Conservation (phyloP, 441 rosid genomes). For the Gossypium davidsonii region DNA sequence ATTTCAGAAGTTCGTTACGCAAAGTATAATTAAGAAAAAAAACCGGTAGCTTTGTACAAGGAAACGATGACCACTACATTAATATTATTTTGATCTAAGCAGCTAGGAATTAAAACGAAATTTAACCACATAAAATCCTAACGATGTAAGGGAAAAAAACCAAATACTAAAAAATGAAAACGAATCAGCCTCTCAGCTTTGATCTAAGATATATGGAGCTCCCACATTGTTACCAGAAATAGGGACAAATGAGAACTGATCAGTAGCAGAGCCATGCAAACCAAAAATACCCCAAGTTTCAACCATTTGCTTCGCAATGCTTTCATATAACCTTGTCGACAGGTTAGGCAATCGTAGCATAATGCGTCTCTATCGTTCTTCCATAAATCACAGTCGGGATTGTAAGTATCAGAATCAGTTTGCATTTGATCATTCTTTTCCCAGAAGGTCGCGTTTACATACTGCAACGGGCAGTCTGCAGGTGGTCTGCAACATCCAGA, state of each 20-base stretch:
- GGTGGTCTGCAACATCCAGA: constrained; percentile 79
- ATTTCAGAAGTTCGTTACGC: neutral
- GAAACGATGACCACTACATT: neutral
- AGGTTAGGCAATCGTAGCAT: constrained; percentile 58
- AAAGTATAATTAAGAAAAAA: neutral
- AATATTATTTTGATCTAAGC: neutral
- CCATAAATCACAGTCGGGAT: constrained; percentile 54
- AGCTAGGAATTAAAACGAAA: neutral
- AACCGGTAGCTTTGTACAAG: neutral
- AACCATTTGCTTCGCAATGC: constrained; percentile 55
- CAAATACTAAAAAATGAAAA: neutral
- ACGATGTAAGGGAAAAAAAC: neutral
- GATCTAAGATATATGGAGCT: constrained; percentile 15
- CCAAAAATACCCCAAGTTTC: constrained; percentile 59
- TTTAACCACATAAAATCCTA: neutral
- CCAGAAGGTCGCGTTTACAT: constrained; percentile 65
- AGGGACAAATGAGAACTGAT: constrained; percentile 43
- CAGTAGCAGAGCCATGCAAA: constrained; percentile 49
- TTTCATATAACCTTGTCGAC: constrained; percentile 47
- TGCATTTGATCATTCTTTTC: constrained; percentile 9
- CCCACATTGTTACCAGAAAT: constrained; percentile 54
- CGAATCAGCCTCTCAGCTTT: neutral
- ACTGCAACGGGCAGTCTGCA: constrained; percentile 42
- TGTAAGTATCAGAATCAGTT: neutral
- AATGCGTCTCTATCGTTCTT: constrained; percentile 32